These are phyloP conservation scores for Sphaerulina populicola DNA, from an alignment of 2,329 filamentous ascomycete genomes.

Conservation along the genomic window DNA sequence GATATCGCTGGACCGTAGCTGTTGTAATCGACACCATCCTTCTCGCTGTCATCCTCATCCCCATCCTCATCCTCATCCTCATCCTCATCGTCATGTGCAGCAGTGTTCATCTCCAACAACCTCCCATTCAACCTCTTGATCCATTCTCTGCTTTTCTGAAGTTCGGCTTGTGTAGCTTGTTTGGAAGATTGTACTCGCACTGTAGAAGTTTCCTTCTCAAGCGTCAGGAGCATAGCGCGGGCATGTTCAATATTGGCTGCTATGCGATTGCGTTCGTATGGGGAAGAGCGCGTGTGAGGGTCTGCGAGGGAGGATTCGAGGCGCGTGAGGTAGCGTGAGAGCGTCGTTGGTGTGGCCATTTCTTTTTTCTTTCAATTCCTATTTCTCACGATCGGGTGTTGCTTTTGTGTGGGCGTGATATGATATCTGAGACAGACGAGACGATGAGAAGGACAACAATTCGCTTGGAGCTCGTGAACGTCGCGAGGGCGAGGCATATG, in stretches of 20 bases:
- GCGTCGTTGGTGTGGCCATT: no score
- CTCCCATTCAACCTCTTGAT: slow-evolving; percentile 59
- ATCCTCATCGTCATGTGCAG: slow-evolving; percentile 39
- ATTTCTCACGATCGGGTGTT: no score
- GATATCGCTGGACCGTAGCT: slow-evolving; percentile 37
- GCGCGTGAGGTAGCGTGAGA: not conserved
- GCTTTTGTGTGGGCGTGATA: no score
- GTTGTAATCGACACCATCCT: slow-evolving; percentile 34
- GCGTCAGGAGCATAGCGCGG: slow-evolving; percentile 56
- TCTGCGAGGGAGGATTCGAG: slow-evolving; percentile 34
- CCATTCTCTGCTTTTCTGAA: slow-evolving; percentile 56
- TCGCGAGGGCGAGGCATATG: no score
- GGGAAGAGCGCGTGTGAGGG: slow-evolving; percentile 42
- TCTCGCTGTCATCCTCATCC: slow-evolving; percentile 35
- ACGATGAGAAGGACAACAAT: no score
- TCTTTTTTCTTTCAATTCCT: no score
- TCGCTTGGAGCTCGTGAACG: no score
- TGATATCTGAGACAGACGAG: no score
- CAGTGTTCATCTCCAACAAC: slow-evolving; percentile 59
- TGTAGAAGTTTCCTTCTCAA: slow-evolving; percentile 60
- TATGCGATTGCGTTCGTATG: slow-evolving; percentile 57
- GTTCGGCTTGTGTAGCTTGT: slow-evolving; percentile 54
- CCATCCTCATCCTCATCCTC: slow-evolving; percentile 35
- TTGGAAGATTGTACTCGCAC: slow-evolving; percentile 52
- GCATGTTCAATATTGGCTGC: slow-evolving; percentile 62